phyloP scores from a whole-genome alignment of 331 rosid genomes.

The Pyrus hybrid region DNA sequence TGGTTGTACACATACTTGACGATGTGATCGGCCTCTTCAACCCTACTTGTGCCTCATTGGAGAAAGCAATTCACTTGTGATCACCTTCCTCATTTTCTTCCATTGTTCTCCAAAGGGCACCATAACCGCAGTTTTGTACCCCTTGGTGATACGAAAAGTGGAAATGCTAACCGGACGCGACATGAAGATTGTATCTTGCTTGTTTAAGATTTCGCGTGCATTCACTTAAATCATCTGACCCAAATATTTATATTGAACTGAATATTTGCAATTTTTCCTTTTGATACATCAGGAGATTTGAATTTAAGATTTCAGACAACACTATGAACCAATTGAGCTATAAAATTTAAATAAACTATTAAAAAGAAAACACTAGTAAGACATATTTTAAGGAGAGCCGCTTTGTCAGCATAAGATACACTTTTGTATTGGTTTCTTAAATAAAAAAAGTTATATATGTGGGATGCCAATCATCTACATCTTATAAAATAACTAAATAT shows the following conservation, averaged over 20 bases:
- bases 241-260: neutral
- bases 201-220: neutral
- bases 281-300: no score
- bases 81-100: neutral
- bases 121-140: neutral
- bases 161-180: neutral
- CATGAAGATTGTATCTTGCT: neutral
- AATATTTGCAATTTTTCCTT: neutral
- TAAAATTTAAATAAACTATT: no score
- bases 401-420: neutral
- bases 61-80: neutral
- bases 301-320: no score
- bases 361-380: neutral
- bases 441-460: neutral
- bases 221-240: neutral
- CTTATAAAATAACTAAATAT: neutral
- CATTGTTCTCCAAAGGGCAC: neutral
- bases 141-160: neutral
- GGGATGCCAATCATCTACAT: neutral
- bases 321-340: no score
- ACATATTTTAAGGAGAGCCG: neutral
- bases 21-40: conserved; percentile 19
- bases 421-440: neutral
- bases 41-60: neutral
- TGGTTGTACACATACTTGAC: conserved; percentile 1